Evolutionary conservation across 2,329 filamentous ascomycete species (phyloP), one percentile per base, ranked within the genome.

Genomic region (Sclerotinia minor): DNA sequence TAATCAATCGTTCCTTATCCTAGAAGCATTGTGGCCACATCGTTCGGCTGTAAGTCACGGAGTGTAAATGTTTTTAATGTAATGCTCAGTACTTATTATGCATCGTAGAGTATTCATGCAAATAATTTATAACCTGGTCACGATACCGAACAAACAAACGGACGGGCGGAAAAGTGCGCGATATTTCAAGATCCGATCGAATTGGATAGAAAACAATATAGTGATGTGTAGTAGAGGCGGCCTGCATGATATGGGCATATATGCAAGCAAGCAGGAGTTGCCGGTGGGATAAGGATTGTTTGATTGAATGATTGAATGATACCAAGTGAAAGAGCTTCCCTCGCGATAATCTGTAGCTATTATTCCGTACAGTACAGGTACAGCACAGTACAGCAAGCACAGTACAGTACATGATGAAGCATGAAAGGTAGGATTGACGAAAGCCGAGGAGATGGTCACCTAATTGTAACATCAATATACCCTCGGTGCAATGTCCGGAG

Each of bases 401-500:
- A 38, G 11, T 38, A 38, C 15, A 24, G 53, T 24, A 61, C 44
- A 50, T 5, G 53, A 38, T 38, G 29, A 47, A 32, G 26, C 0
- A 17, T 35, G 19, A 47, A 45, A 32, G 45, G 21, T 11, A 19
- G 44, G 8, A 19, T 17, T 19, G 57, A 60, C 29, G n/a, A 38
- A 41, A n/a, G 58, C 44, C 58, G 29, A 50, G 47, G 17, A 35
- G 13, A 38, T 61, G 8, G n/a, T 24, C n/a, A 61, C 59, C 58
- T 29, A 50, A 38, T 49, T 61, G 58, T 45, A 61, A 61, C 45
- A 11, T 61, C 58, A 61, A 61, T 61, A 19, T 38, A 26, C 11
- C 29, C 50, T 61, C 58, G 58, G 58, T 61, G 58, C 58, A 61
- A 61, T 61, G 13, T 38, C 45, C 58, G 58, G 58, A 61, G 45